Evolutionary conservation across 2,329 filamentous ascomycete genomes (phyloP), one percentile per base, ranked within the genome.

Genomic region (Aspergillus ochraceoroseus): DNA sequence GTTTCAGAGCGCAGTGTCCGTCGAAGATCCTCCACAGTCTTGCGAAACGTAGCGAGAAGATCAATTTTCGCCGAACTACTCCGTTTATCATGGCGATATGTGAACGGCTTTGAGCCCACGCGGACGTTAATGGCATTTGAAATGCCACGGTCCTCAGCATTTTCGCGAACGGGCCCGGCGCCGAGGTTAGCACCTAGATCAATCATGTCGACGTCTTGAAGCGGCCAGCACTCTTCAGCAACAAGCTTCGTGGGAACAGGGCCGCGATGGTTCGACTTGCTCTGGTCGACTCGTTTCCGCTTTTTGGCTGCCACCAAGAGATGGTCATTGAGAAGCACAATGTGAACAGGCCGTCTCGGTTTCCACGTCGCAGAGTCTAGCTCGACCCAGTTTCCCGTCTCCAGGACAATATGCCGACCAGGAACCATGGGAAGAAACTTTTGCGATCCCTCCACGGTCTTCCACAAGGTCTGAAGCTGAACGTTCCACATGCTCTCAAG

Each of bases 361-460:
- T 95, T 95, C 81, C 94, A 96, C 0, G 92, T 98, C 7, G 92
- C 92, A 49, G 92, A 94, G 66, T 98, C 94, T 46, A 98, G 73
- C 68, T 98, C 90, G 44, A 96, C 85, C 92, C 92, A 98, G 32
- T 84, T 79, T 1, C 87, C 85, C 3, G 88, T 94, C 63, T 96
- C 90, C 62, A 94, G 82, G 2, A 96, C 80, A 31, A 98, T 88
- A 61, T 95, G 94, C 26, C 92, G 82, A n/a, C 89, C 90, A 13
- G 85, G 80, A 13, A 88, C 77, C 39, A 89, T 92, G 9, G 92
- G 92, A 7, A 98, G 71, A 58, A 94, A 98, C 63, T 96, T 96
- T 58, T 98, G 92, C 7, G 89, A 95, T 1, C 90, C 90, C 63
- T 96, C 92, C n/a, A 98, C 87, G 29, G 85, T 86, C 69, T 95